These are phyloP conservation scores for Cornus kousa DNA, from an alignment of 148 eudicot genomes.

Conservation along the genomic window DNA sequence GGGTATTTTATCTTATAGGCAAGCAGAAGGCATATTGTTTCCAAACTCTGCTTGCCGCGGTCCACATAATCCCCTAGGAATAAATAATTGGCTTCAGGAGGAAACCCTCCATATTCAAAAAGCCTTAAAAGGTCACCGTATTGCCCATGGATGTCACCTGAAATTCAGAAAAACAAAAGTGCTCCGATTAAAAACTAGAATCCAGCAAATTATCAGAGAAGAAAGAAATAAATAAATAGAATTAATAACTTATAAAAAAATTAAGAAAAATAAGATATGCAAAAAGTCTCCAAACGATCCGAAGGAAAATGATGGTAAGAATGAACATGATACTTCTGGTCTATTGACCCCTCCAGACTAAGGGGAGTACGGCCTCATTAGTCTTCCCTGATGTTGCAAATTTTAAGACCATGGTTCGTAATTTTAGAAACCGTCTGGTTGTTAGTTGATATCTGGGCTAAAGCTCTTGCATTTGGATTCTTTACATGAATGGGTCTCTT, in stretches of 20 bases:
- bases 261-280: neutral
- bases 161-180: neutral
- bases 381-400: neutral
- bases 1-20: conserved; percentile 75
- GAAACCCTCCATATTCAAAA: conserved; percentile 81
- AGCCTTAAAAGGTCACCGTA: conserved; percentile 74
- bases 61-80: conserved; percentile 81
- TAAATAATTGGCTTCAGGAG: conserved; percentile 74
- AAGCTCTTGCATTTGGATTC: neutral
- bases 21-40: conserved; percentile 69
- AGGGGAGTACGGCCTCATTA: neutral
- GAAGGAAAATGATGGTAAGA: neutral
- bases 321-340: neutral
- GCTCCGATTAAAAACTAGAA: neutral
- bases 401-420: neutral
- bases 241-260: neutral
- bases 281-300: neutral
- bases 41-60: conserved; percentile 73
- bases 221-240: neutral
- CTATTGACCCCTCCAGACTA: neutral
- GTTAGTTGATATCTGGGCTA: neutral
- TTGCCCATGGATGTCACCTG: conserved; percentile 89
- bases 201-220: neutral
- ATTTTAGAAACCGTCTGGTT: neutral
- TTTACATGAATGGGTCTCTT: neutral